Conservation (phyloP, 192 early-diverging fungal genomes). For the Coemansia sp. region DNA sequence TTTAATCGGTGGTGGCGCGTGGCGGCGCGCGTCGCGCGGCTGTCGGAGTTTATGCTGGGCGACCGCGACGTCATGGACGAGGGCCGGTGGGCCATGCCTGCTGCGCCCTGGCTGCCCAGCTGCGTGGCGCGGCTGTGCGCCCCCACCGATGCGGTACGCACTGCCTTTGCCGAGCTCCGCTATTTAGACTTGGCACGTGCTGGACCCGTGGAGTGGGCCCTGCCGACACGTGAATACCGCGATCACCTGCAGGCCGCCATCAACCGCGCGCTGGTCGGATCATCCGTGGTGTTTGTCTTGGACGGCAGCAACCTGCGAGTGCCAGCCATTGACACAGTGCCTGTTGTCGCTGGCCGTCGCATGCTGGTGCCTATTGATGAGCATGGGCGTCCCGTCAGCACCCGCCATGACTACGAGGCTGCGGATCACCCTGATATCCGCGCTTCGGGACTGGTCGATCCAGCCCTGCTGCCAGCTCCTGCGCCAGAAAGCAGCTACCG, state of each 20-base stretch:
- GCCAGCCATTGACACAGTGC: slow-evolving; percentile 81
- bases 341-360: slow-evolving; percentile 71
- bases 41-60: slow-evolving; percentile 86
- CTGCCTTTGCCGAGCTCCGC: slow-evolving; percentile 39
- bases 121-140: slow-evolving; percentile 48
- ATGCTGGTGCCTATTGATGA: slow-evolving; percentile 81
- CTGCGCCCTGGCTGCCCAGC: slow-evolving; percentile 54
- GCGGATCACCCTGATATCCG: slow-evolving; percentile 59
- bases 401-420: slow-evolving; percentile 59
- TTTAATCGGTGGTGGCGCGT: slow-evolving; percentile 74
- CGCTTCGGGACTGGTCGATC: slow-evolving; percentile 9
- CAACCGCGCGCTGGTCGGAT: slow-evolving; percentile 49
- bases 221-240: slow-evolving; percentile 30
- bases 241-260: slow-evolving; percentile 34
- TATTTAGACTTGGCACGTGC: slow-evolving; percentile 27
- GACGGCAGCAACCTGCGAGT: slow-evolving; percentile 75
- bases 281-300: slow-evolving; percentile 59
- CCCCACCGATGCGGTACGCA: slow-evolving; percentile 56
- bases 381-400: slow-evolving; percentile 57
- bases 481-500: slow-evolving; percentile 57
- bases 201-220: slow-evolving; percentile 9
- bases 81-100: slow-evolving; percentile 58
- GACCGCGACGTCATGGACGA: slow-evolving; percentile 71
- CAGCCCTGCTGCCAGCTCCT: slow-evolving; percentile 32
- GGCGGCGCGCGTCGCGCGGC: slow-evolving; percentile 63